Percentiles rank a stretch among this genome's conserved stretches.
These are phyloP conservation scores for Corylus americana DNA, from an alignment of 306 rosid species.

Conservation along the genomic window DNA sequence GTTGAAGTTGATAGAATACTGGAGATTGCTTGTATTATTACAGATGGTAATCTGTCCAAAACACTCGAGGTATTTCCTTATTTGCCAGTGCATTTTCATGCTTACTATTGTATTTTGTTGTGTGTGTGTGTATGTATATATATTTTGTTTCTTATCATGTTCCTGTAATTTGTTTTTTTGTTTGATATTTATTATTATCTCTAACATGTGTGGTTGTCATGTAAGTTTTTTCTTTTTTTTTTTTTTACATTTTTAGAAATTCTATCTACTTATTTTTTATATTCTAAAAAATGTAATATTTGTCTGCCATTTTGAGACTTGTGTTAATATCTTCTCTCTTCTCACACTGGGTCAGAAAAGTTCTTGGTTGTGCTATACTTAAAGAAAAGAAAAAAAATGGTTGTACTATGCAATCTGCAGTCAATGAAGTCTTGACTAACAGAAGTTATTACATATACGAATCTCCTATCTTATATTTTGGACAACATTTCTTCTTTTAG, in stretches of 20 bases:
- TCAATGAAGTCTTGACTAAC: constrained; percentile 13
- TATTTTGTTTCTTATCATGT: not conserved
- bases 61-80: constrained; percentile 61
- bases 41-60: constrained; percentile 81
- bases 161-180: constrained; percentile 3
- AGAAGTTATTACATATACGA: not conserved
- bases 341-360: not conserved
- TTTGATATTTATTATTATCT: constrained; percentile 9
- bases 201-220: not conserved
- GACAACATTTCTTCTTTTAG: constrained; percentile 45
- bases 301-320: not conserved
- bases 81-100: constrained; percentile 12
- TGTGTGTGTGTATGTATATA: not conserved
- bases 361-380: not conserved
- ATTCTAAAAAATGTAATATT: not conserved
- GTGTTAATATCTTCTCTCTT: not conserved
- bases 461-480: constrained; percentile 13
- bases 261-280: constrained; percentile 1
- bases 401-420: not conserved
- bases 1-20: constrained; percentile 84
- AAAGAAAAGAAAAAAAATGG: not conserved
- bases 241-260: not conserved
- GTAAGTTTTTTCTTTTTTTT: too few relatives aligned
- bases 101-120: not conserved
- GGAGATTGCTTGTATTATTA: constrained; percentile 92